Percentiles rank a stretch among this genome's conserved stretches.
phyloP scores from a whole-genome alignment of 306 rosid genomes.

The Dalbergia oliveri region DNA sequence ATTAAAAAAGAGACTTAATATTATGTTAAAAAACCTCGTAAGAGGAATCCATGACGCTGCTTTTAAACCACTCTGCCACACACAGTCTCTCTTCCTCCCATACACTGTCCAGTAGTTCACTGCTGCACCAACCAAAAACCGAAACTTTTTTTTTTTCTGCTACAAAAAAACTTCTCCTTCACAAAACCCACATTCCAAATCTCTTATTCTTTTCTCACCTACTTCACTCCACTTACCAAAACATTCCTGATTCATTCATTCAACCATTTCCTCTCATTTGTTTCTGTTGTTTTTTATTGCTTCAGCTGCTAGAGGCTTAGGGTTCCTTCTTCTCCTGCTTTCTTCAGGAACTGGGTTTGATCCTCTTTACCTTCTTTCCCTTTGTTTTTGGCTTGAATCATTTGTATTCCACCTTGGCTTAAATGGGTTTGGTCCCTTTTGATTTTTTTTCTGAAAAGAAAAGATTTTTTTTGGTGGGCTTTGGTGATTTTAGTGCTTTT shows the following conservation, averaged over 20 bases:
- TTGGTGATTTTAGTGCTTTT: constrained; percentile 20
- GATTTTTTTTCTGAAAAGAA: background rate
- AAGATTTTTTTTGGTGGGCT: background rate
- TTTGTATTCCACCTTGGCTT: background rate
- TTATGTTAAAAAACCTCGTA: constrained; percentile 49
- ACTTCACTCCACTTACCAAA: background rate
- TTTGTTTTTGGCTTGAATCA: constrained; percentile 4
- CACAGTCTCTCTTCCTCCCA: constrained; percentile 45
- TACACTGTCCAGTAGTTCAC: constrained; percentile 41
- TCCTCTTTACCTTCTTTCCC: constrained; percentile 21
- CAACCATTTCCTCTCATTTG: constrained; percentile 5
- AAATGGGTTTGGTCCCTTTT: background rate
- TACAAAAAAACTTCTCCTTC: background rate
- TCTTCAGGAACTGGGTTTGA: constrained; percentile 32
- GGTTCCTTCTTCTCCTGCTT: constrained; percentile 16
- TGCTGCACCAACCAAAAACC: constrained; percentile 25
- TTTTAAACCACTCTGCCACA: constrained; percentile 34
- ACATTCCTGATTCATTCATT: background rate
- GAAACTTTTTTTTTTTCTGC: constrained; percentile 17
- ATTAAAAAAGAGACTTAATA: no score
- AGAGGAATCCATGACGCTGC: constrained; percentile 51
- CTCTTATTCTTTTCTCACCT: background rate
- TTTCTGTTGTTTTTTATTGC: background rate
- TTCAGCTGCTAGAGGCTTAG: constrained; percentile 31
- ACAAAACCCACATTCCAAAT: constrained; percentile 20